A percentile compares a stretch with the other conserved stretches of the same genome.
Evolutionary conservation across 2,329 filamentous ascomycete species (phyloP).

Genomic region (Chaetoscypha palmicola): DNA sequence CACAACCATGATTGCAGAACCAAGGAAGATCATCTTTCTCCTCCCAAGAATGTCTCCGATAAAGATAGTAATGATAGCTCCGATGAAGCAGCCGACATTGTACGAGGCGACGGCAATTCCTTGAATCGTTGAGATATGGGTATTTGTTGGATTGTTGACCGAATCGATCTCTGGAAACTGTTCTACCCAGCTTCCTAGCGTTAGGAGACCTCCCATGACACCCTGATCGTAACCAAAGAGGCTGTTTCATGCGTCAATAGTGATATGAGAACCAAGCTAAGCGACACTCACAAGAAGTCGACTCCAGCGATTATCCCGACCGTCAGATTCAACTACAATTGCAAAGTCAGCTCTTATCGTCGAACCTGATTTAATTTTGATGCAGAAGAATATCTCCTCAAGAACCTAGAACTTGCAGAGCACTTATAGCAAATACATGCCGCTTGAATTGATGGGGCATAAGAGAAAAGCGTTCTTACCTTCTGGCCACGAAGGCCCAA

Average conservation of each 20-base stretch:
- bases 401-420: too few relatives aligned
- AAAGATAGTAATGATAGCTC: conserved; percentile 40
- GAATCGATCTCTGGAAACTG: conserved; percentile 49
- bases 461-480: not conserved
- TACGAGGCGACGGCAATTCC: conserved; percentile 50
- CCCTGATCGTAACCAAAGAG: conserved; percentile 44
- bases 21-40: conserved; percentile 48
- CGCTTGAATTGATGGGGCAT: not conserved
- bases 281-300: conserved; percentile 55
- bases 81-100: conserved; percentile 52
- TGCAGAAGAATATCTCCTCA: too few relatives aligned
- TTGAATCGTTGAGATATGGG: conserved; percentile 26
- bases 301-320: conserved; percentile 66
- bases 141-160: conserved; percentile 22
- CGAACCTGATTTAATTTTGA: too few relatives aligned
- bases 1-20: conserved; percentile 50
- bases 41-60: conserved; percentile 52
- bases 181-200: conserved; percentile 39
- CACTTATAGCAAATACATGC: too few relatives aligned
- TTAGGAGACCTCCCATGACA: conserved; percentile 41
- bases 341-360: too few relatives aligned
- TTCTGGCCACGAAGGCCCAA: not conserved
- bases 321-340: conserved; percentile 64
- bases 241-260: conserved; percentile 9
- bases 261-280: conserved; percentile 22